These are phyloP conservation scores for Helenozyma rhizophorensis DNA, from an alignment of 805 yeast genomes.

Conservation along the genomic window DNA sequence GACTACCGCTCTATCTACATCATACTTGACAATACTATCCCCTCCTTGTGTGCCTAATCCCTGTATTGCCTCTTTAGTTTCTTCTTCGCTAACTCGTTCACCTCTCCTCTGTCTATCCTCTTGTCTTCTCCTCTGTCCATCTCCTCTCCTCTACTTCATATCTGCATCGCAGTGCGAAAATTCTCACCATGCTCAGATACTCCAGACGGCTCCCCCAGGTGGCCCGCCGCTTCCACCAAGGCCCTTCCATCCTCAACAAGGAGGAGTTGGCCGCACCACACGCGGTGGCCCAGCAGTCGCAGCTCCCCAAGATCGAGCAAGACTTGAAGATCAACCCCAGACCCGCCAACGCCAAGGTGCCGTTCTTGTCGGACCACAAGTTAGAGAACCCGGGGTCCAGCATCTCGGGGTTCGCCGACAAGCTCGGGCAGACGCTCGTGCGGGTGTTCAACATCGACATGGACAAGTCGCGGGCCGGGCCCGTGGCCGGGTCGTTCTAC, in stretches of 20 bases:
- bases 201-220: background rate
- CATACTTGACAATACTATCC: too few relatives aligned
- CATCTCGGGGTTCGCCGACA: constrained; percentile 34
- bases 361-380: constrained; percentile 36
- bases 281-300: constrained; percentile 36
- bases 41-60: too few relatives aligned
- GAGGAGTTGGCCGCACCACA: constrained; percentile 29
- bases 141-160: too few relatives aligned
- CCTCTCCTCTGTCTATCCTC: too few relatives aligned
- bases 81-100: too few relatives aligned
- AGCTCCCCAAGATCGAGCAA: constrained; percentile 34
- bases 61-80: too few relatives aligned
- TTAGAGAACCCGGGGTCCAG: constrained; percentile 33
- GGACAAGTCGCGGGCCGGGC: constrained; percentile 91
- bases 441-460: constrained; percentile 70
- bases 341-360: constrained; percentile 30
- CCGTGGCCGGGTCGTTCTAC: constrained; percentile 87
- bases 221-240: constrained; percentile 8
- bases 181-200: too few relatives aligned
- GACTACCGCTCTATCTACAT: too few relatives aligned
- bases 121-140: too few relatives aligned
- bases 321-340: constrained; percentile 30
- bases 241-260: constrained; percentile 15
- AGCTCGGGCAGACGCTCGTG: constrained; percentile 62
- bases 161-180: background rate